Conservation (phyloP, 257 asterid species). For the Solanum lignicaule region DNA sequence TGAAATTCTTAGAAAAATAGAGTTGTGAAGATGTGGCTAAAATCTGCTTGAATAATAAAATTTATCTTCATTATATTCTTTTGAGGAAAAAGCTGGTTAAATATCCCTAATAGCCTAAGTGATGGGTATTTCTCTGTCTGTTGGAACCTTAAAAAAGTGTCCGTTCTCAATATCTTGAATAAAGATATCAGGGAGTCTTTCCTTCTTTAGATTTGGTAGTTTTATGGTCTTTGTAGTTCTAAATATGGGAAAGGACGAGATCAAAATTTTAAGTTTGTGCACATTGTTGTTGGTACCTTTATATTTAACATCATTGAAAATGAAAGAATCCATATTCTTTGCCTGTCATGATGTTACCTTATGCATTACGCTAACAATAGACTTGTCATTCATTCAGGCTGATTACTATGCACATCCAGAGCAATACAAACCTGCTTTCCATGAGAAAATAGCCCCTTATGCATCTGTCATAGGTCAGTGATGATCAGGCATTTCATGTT, state of each 20-base stretch:
- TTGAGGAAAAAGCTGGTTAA: background rate
- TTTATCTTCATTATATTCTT: background rate
- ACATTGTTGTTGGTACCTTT: background rate
- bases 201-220: background rate
- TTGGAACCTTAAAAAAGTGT: background rate
- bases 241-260: background rate
- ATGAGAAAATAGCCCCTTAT: conserved; percentile 77
- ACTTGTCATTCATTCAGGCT: conserved; percentile 32
- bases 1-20: background rate
- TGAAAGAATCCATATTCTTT: background rate
- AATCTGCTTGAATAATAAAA: background rate
- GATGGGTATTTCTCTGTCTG: background rate
- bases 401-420: conserved; percentile 96
- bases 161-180: background rate
- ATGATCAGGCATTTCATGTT: background rate
- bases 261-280: background rate
- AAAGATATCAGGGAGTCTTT: background rate
- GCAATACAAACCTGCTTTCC: conserved; percentile 65
- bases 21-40: background rate
- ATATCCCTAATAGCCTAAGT: background rate
- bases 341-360: background rate
- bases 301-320: background rate
- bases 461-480: conserved; percentile 78
- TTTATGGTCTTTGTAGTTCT: background rate
- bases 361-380: background rate